phyloP scores from a whole-genome alignment of 257 asterid genomes.

The Scutellaria baicalensis region DNA sequence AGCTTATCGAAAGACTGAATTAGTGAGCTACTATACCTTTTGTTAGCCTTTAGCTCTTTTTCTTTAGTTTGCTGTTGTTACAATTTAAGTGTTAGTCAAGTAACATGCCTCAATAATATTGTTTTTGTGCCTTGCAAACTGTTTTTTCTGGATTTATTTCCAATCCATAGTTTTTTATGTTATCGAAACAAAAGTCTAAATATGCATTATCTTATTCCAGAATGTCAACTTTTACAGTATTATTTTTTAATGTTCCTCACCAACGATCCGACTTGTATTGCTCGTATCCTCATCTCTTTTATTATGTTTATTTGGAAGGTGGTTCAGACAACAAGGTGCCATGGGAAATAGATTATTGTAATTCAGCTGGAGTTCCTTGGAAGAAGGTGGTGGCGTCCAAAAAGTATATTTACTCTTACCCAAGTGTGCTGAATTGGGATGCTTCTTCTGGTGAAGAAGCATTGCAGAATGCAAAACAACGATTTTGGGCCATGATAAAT shows the following conservation, averaged over 20 bases:
- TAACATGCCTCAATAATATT: not conserved
- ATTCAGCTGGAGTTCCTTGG: conserved; percentile 63
- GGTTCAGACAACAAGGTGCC: conserved; percentile 32
- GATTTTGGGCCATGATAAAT: conserved; percentile 60
- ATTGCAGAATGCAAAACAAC: conserved; percentile 50
- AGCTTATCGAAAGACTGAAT: not conserved
- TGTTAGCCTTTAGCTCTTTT: not conserved
- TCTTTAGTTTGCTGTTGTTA: not conserved
- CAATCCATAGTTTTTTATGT: not conserved
- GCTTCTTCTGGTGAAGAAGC: conserved; percentile 81
- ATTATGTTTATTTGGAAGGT: conserved; percentile 20
- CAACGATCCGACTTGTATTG: too few relatives aligned
- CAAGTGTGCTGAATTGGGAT: conserved; percentile 69
- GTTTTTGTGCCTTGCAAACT: not conserved
- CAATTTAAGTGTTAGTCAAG: not conserved
- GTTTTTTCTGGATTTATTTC: not conserved
- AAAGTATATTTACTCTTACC: conserved; percentile 56
- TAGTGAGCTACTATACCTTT: not conserved
- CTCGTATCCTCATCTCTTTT: conserved; percentile 2
- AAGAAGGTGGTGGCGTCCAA: conserved; percentile 60
- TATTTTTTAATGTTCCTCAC: not conserved
- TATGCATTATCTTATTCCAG: not conserved
- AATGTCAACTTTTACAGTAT: not conserved
- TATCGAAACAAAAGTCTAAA: not conserved
- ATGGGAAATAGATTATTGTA: conserved; percentile 87